phyloP scores from a whole-genome alignment of 1,284 basidiomycete genomes.

The Leccinum fuscescens region DNA sequence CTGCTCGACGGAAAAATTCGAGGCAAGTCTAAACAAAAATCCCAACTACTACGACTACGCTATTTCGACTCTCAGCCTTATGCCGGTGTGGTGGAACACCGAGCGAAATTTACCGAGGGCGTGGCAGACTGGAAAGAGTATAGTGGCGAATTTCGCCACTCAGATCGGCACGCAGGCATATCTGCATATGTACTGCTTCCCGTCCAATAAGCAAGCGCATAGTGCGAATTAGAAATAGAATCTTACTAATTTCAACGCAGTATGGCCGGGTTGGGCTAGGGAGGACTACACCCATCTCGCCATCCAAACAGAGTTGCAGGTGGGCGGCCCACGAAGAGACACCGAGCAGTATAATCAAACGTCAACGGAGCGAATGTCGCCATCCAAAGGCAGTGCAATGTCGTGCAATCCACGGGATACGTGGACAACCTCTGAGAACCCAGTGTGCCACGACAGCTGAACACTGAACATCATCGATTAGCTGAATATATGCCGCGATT shows the following conservation, averaged over 20 bases:
- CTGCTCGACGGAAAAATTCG: background rate
- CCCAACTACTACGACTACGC: conserved; percentile 10
- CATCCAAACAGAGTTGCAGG: background rate
- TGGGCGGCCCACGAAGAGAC: background rate
- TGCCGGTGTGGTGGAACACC: background rate
- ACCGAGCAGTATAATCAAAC: background rate
- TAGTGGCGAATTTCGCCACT: conserved; percentile 2
- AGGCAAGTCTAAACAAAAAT: conserved; percentile 17
- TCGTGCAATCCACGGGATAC: conserved; percentile 14
- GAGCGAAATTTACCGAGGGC: background rate
- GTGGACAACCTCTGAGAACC: background rate
- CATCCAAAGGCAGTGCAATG: conserved; percentile 25
- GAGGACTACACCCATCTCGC: background rate
- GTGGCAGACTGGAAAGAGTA: background rate
- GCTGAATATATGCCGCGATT: conserved; percentile 21
- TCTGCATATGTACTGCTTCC: background rate
- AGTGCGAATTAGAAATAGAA: background rate
- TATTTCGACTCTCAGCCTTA: conserved; percentile 1
- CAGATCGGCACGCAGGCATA: background rate
- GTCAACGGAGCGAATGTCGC: conserved; percentile 4
- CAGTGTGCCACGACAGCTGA: background rate
- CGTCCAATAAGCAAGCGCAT: conserved; percentile 1
- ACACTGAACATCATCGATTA: conserved; percentile 12
- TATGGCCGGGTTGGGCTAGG: background rate
- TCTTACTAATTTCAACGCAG: conserved; percentile 8